phyloP scores from a whole-genome alignment of 768 basidiomycete species.

The Psilocybe tampanensis region DNA sequence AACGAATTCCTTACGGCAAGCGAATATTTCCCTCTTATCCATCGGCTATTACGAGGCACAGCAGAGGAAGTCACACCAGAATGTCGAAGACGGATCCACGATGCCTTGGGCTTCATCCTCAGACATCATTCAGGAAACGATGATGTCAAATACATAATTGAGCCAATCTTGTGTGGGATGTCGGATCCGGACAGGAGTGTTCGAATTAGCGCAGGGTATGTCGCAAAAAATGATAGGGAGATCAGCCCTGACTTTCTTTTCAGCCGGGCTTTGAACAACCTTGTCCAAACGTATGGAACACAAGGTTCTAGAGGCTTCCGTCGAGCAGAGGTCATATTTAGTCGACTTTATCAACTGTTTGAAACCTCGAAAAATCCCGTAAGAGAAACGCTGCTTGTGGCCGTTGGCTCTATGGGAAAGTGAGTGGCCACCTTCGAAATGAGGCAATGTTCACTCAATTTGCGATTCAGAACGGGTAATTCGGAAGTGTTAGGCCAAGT shows the following conservation, averaged over 20 bases:
- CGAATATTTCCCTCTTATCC: conserved; percentile 37
- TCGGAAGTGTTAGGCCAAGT: conserved; percentile 57
- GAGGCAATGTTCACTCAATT: not conserved
- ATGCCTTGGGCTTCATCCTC: conserved; percentile 41
- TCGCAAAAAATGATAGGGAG: not conserved
- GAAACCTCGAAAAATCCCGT: conserved; percentile 45
- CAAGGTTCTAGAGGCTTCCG: conserved; percentile 31
- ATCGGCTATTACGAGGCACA: conserved; percentile 48
- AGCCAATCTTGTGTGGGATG: conserved; percentile 51
- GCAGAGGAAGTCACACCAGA: conserved; percentile 45
- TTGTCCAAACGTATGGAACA: conserved; percentile 46
- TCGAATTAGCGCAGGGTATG: conserved; percentile 72
- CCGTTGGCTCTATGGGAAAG: conserved; percentile 60
- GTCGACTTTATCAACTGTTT: conserved; percentile 49
- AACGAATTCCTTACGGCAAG: conserved; percentile 30
- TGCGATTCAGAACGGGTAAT: conserved; percentile 43
- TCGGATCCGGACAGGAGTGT: conserved; percentile 57
- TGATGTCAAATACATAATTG: conserved; percentile 30
- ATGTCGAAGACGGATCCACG: conserved; percentile 48
- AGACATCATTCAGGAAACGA: conserved; percentile 41
- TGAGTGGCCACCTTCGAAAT: conserved; percentile 22
- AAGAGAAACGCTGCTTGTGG: conserved; percentile 67
- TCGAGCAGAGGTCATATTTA: conserved; percentile 43
- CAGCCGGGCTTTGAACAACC: conserved; percentile 51
- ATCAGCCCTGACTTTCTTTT: not conserved